Percentiles rank a stretch among this genome's conserved stretches.
Conservation (phyloP, 768 basidiomycete species). For the Holtermannia corniformis region DNA sequence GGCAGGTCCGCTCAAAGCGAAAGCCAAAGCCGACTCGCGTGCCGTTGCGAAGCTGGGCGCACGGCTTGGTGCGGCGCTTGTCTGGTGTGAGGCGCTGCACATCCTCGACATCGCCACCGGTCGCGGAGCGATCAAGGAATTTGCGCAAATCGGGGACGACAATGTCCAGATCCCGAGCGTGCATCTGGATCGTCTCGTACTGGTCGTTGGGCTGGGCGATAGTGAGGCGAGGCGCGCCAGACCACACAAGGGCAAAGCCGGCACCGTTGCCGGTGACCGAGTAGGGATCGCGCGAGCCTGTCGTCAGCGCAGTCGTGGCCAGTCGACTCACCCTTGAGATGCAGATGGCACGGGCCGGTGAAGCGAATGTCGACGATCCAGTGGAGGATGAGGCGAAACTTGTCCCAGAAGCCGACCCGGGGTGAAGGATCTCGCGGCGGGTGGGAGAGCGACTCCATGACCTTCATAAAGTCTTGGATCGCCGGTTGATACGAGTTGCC, state of each 20-base stretch:
- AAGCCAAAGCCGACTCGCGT: slow-evolving; percentile 80
- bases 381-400: slow-evolving; percentile 64
- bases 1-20: slow-evolving; percentile 71
- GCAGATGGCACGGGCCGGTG: slow-evolving; percentile 55
- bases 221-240: slow-evolving; percentile 59
- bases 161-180: slow-evolving; percentile 68
- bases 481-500: slow-evolving; percentile 76
- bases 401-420: slow-evolving; percentile 88
- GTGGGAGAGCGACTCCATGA: slow-evolving; percentile 70
- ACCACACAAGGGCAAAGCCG: slow-evolving; percentile 79
- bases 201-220: slow-evolving; percentile 64
- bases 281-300: slow-evolving; percentile 78
- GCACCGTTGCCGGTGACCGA: slow-evolving; percentile 59
- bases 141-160: slow-evolving; percentile 58
- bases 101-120: slow-evolving; percentile 23
- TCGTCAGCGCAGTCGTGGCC: neutral
- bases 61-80: slow-evolving; percentile 53
- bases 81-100: slow-evolving; percentile 8
- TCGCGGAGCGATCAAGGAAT: slow-evolving; percentile 36
- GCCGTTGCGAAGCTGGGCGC: slow-evolving; percentile 73
- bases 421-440: slow-evolving; percentile 73
- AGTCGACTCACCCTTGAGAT: slow-evolving; percentile 64
- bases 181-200: slow-evolving; percentile 70
- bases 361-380: slow-evolving; percentile 67
- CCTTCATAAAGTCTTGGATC: slow-evolving; percentile 73